Evolutionary conservation across 768 basidiomycete genomes (phyloP).

Genomic region (Amanita pseudoporphyria): DNA sequence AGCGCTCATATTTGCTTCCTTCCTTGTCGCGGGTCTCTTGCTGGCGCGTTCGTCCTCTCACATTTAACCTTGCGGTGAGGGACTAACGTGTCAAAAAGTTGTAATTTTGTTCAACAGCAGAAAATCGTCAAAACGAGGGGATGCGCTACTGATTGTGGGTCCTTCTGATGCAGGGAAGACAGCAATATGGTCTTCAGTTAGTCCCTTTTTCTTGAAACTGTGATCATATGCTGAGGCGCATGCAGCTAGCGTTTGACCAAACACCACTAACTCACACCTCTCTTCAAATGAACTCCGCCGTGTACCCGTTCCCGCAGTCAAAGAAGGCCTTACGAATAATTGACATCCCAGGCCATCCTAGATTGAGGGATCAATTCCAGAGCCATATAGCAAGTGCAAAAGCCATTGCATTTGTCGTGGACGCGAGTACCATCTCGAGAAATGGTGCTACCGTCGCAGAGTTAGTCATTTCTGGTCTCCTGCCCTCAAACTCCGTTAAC

Average conservation of each 20-base stretch:
- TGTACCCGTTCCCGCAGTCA: constrained; percentile 30
- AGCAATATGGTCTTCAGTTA: constrained; percentile 59
- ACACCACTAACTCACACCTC: constrained; percentile 66
- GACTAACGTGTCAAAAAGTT: constrained; percentile 20
- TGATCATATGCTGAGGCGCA: constrained; percentile 2
- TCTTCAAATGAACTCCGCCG: constrained; percentile 58
- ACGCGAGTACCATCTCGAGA: constrained; percentile 68
- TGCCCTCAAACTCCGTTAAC: not conserved
- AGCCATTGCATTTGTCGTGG: constrained; percentile 69
- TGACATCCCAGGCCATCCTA: constrained; percentile 82
- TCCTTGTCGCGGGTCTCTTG: constrained; percentile 35
- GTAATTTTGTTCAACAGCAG: constrained; percentile 33
- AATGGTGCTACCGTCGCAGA: constrained; percentile 71
- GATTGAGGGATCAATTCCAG: constrained; percentile 63
- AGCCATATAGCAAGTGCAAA: constrained; percentile 57
- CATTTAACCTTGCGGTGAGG: not conserved
- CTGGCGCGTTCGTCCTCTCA: constrained; percentile 5
- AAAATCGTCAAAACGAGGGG: constrained; percentile 39
- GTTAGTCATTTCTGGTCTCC: constrained; percentile 34
- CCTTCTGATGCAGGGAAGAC: constrained; percentile 77
- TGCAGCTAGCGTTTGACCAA: constrained; percentile 56
- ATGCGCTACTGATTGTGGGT: constrained; percentile 67
- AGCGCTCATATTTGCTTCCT: constrained; percentile 30
- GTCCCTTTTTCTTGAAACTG: constrained; percentile 16
- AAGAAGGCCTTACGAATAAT: constrained; percentile 44